phyloP scores from a whole-genome alignment of 2,329 filamentous ascomycete species.

The Tolypocladium ophioglossoides region DNA sequence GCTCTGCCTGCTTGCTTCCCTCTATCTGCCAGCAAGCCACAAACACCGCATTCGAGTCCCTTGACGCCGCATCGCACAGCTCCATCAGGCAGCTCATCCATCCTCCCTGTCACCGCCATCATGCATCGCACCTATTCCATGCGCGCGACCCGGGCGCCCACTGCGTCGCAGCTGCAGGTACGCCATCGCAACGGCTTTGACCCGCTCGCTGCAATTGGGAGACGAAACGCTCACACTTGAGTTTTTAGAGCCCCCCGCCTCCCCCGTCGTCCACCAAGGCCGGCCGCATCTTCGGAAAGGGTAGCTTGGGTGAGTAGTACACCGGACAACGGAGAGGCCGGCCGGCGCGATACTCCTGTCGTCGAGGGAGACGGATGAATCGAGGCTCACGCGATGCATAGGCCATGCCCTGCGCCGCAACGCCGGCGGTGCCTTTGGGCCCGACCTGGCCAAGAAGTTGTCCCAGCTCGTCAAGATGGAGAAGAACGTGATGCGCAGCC shows the following conservation, averaged over 20 bases:
- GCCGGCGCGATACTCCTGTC: background rate
- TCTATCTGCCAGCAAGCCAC: background rate
- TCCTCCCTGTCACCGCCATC: slow-evolving; percentile 12
- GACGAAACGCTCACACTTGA: background rate
- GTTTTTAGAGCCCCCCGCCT: slow-evolving; percentile 76
- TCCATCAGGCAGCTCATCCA: background rate
- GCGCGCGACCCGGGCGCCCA: slow-evolving; percentile 94
- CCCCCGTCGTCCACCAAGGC: slow-evolving; percentile 86
- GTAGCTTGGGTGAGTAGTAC: slow-evolving; percentile 66
- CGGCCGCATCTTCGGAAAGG: slow-evolving; percentile 77
- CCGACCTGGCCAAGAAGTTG: slow-evolving; percentile 94
- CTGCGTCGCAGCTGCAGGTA: slow-evolving; percentile 66
- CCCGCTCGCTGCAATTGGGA: background rate
- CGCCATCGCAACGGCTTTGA: slow-evolving; percentile 7
- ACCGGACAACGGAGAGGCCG: background rate
- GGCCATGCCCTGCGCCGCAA: slow-evolving; percentile 62
- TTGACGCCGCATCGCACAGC: background rate
- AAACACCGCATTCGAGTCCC: background rate
- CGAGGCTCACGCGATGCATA: slow-evolving; percentile 14
- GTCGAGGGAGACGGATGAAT: background rate
- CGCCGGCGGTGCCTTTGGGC: slow-evolving; percentile 64
- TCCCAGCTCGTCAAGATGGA: slow-evolving; percentile 99
- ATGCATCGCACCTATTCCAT: slow-evolving; percentile 99
- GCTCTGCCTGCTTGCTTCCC: background rate
- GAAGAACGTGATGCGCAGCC: slow-evolving; percentile 99